These are phyloP conservation scores for Nakazawaea ambrosiae DNA, from an alignment of 805 yeast genomes.

Conservation along the genomic window DNA sequence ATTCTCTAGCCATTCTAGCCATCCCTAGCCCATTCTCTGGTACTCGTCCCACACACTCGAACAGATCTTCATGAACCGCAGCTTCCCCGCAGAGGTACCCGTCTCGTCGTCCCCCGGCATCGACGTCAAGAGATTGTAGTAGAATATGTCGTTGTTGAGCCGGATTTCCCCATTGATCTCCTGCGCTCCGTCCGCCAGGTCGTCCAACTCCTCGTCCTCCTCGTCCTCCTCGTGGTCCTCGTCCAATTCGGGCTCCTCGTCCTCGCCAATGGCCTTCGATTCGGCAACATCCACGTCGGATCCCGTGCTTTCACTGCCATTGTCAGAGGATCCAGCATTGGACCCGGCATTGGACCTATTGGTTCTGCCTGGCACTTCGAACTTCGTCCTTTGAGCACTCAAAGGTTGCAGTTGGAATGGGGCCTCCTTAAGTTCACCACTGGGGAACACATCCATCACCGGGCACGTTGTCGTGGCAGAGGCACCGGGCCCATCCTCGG, in stretches of 20 bases:
- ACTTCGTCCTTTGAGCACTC: slow-evolving; percentile 30
- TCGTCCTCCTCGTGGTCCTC: slow-evolving; percentile 6
- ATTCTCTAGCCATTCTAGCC: no score
- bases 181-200: slow-evolving; percentile 15
- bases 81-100: no score
- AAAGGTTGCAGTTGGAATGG: slow-evolving; percentile 37
- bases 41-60: slow-evolving; percentile 20
- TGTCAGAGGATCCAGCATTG: background rate
- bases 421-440: slow-evolving; percentile 29
- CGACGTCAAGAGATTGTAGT: background rate
- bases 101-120: background rate
- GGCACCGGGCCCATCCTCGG: no score
- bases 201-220: slow-evolving; percentile 1
- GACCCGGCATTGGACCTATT: background rate
- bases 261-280: background rate
- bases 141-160: slow-evolving; percentile 4
- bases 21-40: background rate
- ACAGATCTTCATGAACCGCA: slow-evolving; percentile 18
- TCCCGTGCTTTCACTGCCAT: background rate
- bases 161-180: slow-evolving; percentile 15
- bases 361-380: slow-evolving; percentile 13
- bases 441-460: slow-evolving; percentile 34
- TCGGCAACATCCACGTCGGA: background rate
- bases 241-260: background rate
- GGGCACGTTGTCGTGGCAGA: slow-evolving; percentile 4